Conservation (phyloP, 164 flowering plant genomes). For the Paratinospora sagittata region DNA sequence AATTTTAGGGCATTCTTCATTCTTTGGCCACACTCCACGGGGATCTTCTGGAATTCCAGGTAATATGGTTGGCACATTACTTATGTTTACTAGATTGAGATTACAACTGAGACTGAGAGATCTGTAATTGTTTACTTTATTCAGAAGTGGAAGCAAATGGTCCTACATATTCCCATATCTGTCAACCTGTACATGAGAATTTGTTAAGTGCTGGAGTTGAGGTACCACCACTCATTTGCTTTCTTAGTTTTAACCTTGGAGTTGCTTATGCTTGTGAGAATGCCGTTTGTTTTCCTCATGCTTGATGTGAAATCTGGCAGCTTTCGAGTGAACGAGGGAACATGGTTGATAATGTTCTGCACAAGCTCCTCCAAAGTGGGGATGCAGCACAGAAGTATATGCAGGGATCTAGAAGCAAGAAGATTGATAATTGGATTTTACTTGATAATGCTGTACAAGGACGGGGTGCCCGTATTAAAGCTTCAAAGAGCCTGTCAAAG, state of each 20-base stretch:
- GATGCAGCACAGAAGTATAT: conserved; percentile 70
- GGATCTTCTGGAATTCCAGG: conserved; percentile 24
- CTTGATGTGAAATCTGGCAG: conserved; percentile 29
- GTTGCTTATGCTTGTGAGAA: background rate
- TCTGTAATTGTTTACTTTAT: conserved; percentile 1
- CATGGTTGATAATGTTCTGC: conserved; percentile 39
- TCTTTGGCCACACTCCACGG: conserved; percentile 23
- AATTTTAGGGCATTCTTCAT: conserved; percentile 30
- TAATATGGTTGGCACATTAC: background rate
- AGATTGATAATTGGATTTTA: conserved; percentile 59
- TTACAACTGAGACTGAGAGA: background rate
- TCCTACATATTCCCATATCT: conserved; percentile 40
- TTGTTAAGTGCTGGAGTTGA: conserved; percentile 28
- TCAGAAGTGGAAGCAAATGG: conserved; percentile 45
- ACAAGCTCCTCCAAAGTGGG: conserved; percentile 63
- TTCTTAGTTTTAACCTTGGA: background rate
- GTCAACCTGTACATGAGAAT: conserved; percentile 58
- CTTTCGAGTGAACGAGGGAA: conserved; percentile 29
- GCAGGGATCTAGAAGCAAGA: conserved; percentile 59
- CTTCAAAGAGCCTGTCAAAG: conserved; percentile 42
- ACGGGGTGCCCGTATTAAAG: conserved; percentile 29
- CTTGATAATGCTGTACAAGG: conserved; percentile 63
- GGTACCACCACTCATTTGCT: conserved; percentile 24
- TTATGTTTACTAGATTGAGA: conserved; percentile 1
- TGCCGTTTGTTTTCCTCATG: conserved; percentile 6